A percentile compares a stretch with the other conserved stretches of the same genome.
Evolutionary conservation across 805 yeast genomes (phyloP).

Genomic region (Yarrowia keelungensis): DNA sequence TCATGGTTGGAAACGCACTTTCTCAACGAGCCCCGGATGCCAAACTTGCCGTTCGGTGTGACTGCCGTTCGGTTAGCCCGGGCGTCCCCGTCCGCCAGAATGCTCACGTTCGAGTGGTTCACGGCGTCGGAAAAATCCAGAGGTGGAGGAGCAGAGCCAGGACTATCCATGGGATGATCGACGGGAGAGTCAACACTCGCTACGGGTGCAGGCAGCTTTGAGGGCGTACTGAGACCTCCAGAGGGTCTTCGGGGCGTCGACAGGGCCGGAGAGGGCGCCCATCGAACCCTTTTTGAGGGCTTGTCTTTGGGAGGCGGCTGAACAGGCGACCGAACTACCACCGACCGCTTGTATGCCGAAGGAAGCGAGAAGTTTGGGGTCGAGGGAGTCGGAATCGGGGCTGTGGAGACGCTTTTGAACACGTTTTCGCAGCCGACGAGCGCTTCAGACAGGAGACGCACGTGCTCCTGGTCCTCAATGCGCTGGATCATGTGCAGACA

Average conservation of each 20-base stretch:
- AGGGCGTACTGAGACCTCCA: background rate
- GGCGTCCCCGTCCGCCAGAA: conserved; percentile 8
- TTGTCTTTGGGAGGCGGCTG: conserved; percentile 27
- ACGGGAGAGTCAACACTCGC: conserved; percentile 9
- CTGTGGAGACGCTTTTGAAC: conserved; percentile 1
- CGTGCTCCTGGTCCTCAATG: conserved; percentile 21
- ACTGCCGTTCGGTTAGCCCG: background rate
- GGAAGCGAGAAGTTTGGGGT: conserved; percentile 27
- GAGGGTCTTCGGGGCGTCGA: conserved; percentile 16
- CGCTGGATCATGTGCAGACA: conserved; percentile 28
- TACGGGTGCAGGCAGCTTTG: conserved; percentile 1
- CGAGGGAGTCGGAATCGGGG: conserved; percentile 18
- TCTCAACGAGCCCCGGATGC: conserved; percentile 24
- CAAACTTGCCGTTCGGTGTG: conserved; percentile 15
- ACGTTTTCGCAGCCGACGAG: conserved; percentile 8
- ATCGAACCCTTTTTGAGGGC: conserved; percentile 24
- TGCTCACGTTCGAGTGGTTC: conserved; percentile 2
- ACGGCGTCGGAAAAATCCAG: conserved; percentile 24
- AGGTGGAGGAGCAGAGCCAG: conserved; percentile 18
- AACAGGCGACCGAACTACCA: conserved; percentile 6
- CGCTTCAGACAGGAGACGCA: conserved; percentile 7
- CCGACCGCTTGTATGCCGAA: conserved; percentile 3
- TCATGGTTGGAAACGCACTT: conserved; percentile 28
- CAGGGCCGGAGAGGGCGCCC: conserved; percentile 32
- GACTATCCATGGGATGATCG: conserved; percentile 26